Evolutionary conservation across 768 basidiomycete genomes (phyloP).

Genomic region (Asterophora parasitica): DNA sequence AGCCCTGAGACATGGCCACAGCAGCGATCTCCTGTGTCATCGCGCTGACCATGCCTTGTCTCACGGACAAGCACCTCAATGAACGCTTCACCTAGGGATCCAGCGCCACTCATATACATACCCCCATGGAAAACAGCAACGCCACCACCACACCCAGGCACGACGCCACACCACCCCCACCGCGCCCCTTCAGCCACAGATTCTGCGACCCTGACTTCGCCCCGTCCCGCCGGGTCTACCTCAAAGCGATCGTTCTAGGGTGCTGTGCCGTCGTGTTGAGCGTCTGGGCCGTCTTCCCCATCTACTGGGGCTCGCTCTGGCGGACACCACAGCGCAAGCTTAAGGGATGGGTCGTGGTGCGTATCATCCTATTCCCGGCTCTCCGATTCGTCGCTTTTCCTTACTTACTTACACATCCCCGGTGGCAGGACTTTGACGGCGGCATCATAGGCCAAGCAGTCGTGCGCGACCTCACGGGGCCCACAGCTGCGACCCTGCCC

Average conservation of each 20-base stretch:
- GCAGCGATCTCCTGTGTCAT: too few relatives aligned
- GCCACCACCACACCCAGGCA: too few relatives aligned
- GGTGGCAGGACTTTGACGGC: constrained; percentile 51
- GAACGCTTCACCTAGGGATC: too few relatives aligned
- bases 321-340: constrained; percentile 18
- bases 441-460: constrained; percentile 42
- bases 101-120: too few relatives aligned
- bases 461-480: constrained; percentile 25
- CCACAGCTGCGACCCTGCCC: constrained; percentile 15
- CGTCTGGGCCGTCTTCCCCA: constrained; percentile 19
- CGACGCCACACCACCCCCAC: too few relatives aligned
- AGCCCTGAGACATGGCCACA: too few relatives aligned
- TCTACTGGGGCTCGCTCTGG: constrained; percentile 22
- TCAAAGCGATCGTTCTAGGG: constrained; percentile 12
- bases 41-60: too few relatives aligned
- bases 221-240: constrained; percentile 12
- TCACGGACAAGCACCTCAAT: too few relatives aligned
- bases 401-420: too few relatives aligned
- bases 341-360: constrained; percentile 20
- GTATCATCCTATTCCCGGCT: too few relatives aligned
- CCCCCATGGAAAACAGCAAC: too few relatives aligned
- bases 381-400: not conserved
- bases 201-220: constrained; percentile 11
- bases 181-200: constrained; percentile 5
- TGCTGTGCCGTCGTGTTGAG: constrained; percentile 12